phyloP scores from a whole-genome alignment of 2,329 filamentous ascomycete genomes.

The Ophiostoma perfectum region DNA sequence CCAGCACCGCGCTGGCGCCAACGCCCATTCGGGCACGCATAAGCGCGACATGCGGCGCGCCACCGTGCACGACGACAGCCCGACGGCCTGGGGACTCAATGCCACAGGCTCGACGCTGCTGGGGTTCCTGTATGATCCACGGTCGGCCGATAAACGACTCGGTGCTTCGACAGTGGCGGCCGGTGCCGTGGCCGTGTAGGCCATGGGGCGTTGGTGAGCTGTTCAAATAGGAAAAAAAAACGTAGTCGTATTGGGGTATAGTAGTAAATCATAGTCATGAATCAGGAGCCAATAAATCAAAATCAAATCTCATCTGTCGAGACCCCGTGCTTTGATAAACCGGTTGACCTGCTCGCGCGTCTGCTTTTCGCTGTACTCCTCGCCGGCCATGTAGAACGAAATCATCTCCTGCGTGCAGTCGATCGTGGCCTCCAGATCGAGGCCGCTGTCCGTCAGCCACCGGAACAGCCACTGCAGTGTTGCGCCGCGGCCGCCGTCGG shows the following conservation, averaged over 20 bases:
- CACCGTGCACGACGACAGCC: constrained; percentile 47
- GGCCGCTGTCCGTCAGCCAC: constrained; percentile 80
- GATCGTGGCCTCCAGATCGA: constrained; percentile 78
- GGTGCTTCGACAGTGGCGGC: too few relatives aligned
- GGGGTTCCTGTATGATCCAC: not conserved
- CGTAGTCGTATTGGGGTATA: not conserved
- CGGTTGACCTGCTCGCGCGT: constrained; percentile 54
- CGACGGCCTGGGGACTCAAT: constrained; percentile 38
- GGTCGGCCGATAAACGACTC: too few relatives aligned
- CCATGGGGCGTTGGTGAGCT: too few relatives aligned
- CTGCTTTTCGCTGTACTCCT: constrained; percentile 56
- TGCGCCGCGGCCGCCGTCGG: constrained; percentile 30
- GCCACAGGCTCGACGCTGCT: not conserved
- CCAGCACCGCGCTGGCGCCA: constrained; percentile 49
- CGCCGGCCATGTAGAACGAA: constrained; percentile 71
- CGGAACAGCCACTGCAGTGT: constrained; percentile 62
- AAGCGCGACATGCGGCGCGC: constrained; percentile 51
- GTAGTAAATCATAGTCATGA: not conserved
- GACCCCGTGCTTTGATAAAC: constrained; percentile 52
- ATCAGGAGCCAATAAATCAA: too few relatives aligned
- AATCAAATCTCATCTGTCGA: constrained; percentile 43
- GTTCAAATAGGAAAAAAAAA: not conserved
- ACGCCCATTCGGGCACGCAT: constrained; percentile 44
- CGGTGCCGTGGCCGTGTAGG: too few relatives aligned
- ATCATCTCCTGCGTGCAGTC: constrained; percentile 90